phyloP scores from a whole-genome alignment of 139 green algal species.

The Pedinophyceae sp. region DNA sequence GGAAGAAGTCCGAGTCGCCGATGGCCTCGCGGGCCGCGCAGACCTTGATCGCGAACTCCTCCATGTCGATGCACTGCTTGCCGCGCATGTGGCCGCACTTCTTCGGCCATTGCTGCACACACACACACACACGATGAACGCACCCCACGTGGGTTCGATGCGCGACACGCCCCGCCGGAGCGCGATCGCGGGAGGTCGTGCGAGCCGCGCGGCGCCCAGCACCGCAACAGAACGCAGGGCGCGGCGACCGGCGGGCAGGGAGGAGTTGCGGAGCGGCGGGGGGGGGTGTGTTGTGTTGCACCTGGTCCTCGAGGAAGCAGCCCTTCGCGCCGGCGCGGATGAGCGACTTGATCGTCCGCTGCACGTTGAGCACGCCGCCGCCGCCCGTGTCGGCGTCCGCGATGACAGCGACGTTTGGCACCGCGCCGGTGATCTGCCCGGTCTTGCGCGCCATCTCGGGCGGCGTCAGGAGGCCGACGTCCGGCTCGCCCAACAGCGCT shows the following conservation, averaged over 20 bases:
- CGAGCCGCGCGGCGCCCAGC: background rate
- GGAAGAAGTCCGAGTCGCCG: slow-evolving; percentile 58
- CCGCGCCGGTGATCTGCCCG: slow-evolving; percentile 31
- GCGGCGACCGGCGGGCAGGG: background rate
- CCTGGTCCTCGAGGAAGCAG: slow-evolving; percentile 62
- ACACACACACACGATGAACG: background rate
- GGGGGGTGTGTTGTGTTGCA: slow-evolving; percentile 1
- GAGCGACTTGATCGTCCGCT: slow-evolving; percentile 60
- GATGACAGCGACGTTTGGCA: slow-evolving; percentile 37
- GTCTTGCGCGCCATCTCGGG: slow-evolving; percentile 53
- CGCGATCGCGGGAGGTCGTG: background rate
- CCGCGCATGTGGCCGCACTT: slow-evolving; percentile 36
- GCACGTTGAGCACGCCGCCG: slow-evolving; percentile 64
- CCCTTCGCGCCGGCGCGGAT: slow-evolving; percentile 52
- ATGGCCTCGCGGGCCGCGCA: slow-evolving; percentile 47
- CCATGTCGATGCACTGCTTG: slow-evolving; percentile 41
- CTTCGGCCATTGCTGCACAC: too few relatives aligned
- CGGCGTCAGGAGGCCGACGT: slow-evolving; percentile 52
- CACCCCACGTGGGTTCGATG: too few relatives aligned
- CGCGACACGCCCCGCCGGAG: too few relatives aligned
- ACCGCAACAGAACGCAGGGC: background rate
- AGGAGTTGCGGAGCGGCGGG: background rate
- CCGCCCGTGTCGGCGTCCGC: slow-evolving; percentile 67
- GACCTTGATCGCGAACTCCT: slow-evolving; percentile 46
- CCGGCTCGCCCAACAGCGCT: slow-evolving; percentile 48